phyloP scores from a whole-genome alignment of 352 stramenopile species.

The Phytophthora aleatoria region DNA sequence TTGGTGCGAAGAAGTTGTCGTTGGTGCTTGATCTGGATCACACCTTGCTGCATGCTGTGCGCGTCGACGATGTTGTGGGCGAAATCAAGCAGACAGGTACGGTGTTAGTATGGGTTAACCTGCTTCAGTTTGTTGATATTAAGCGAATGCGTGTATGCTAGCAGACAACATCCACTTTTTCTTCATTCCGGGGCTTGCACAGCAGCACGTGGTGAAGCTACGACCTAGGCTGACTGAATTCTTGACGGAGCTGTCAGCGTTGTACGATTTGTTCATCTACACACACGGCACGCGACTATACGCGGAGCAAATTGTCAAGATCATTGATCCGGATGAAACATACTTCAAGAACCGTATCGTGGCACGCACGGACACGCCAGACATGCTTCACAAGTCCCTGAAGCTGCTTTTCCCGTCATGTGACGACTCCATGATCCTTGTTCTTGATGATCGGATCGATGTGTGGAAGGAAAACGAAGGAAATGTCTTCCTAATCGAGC shows the following conservation, averaged over 20 bases:
- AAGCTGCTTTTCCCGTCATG: constrained; percentile 88
- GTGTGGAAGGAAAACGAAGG: constrained; percentile 90
- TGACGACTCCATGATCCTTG: constrained; percentile 88
- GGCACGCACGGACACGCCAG: constrained; percentile 82
- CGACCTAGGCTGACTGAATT: constrained; percentile 91
- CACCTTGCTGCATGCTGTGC: constrained; percentile 95
- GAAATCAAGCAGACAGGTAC: constrained; percentile 63
- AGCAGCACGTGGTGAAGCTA: constrained; percentile 94
- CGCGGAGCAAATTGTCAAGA: constrained; percentile 93
- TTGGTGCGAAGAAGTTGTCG: constrained; percentile 90
- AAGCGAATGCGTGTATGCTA: constrained; percentile 6
- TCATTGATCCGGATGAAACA: constrained; percentile 86
- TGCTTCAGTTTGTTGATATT: constrained; percentile 4
- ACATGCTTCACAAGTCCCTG: constrained; percentile 88
- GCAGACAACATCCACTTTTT: constrained; percentile 84
- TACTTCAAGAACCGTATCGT: constrained; percentile 91
- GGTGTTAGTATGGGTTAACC: not conserved
- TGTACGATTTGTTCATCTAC: constrained; percentile 96
- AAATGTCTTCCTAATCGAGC: constrained; percentile 88
- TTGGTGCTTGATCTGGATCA: constrained; percentile 98
- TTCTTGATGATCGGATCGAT: constrained; percentile 85
- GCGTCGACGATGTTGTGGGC: constrained; percentile 67
- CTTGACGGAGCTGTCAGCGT: constrained; percentile 74
- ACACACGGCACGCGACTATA: constrained; percentile 95
- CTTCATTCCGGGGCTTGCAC: constrained; percentile 68